Percentiles rank a stretch among this genome's conserved stretches.
Evolutionary conservation across 805 yeast species (phyloP).

Genomic region (Lachancea mirantina): DNA sequence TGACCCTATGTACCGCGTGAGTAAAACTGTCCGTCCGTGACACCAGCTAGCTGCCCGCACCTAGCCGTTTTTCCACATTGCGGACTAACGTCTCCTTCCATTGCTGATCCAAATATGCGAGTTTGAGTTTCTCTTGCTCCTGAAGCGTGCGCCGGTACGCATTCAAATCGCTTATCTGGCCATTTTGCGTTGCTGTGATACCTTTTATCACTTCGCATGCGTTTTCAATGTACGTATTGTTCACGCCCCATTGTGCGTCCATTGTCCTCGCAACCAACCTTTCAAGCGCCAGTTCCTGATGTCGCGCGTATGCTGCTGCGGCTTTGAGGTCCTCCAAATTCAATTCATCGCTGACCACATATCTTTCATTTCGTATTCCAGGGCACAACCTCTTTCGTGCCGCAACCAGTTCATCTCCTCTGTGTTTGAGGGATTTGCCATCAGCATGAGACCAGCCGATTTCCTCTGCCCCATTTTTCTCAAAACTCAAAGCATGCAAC

Average conservation of each 20-base stretch:
- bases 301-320: constrained; percentile 25
- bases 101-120: constrained; percentile 39
- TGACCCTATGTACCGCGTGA: not conserved
- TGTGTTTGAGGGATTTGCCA: not conserved
- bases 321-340: constrained; percentile 19
- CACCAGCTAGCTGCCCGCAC: not conserved
- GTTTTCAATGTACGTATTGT: constrained; percentile 30
- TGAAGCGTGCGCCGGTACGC: constrained; percentile 39
- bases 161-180: constrained; percentile 38
- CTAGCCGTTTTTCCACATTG: constrained; percentile 8
- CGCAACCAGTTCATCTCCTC: constrained; percentile 3
- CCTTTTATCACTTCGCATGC: constrained; percentile 25
- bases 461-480: too few relatives aligned
- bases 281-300: constrained; percentile 34
- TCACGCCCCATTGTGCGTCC: constrained; percentile 33
- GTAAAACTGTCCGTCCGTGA: not conserved
- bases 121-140: constrained; percentile 36
- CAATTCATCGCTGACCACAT: constrained; percentile 15
- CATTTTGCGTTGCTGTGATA: constrained; percentile 34
- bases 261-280: constrained; percentile 30
- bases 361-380: constrained; percentile 30
- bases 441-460: too few relatives aligned
- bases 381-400: constrained; percentile 10
- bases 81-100: constrained; percentile 43
- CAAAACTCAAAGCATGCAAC: too few relatives aligned